Evolutionary conservation across 768 basidiomycete genomes (phyloP), one percentile per base, ranked within the genome.

Genomic region (Psilocybe tampanensis): DNA sequence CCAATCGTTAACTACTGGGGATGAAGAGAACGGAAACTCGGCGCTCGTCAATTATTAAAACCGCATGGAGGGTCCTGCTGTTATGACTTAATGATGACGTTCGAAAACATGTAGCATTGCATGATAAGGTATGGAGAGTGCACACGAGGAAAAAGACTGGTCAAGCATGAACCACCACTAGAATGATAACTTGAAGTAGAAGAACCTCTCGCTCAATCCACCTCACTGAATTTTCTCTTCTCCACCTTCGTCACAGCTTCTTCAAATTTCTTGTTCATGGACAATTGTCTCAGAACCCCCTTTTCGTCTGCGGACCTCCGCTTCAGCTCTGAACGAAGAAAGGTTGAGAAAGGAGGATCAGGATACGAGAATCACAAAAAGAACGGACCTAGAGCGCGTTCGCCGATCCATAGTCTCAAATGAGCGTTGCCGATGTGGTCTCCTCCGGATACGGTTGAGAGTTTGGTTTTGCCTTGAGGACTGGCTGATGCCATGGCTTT

Each of bases 321-420:
- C 64, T 83, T 82, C 61, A 90, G 56, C 62, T 89, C 88, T 87
- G 54, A 12, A 63, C 56, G 8, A 47, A 54, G 15, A 42, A 24
- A 19, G 18, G 53, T 24, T 39, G 13, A 44, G 39, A 44, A 34
- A 36, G 59, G 11, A 24, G 24, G 58, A 57, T 44, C 12, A 42
- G 45, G 29, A 32, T 3, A 32, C 12, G 13, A 18, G 7, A 22
- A 43, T 1, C 23, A 33, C 24, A 53, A 34, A 42, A 48, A 47
- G 23, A 26, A 76, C 80, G 45, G 43, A 89, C 89, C 89, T 47
- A 85, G 71, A 60, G 83, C 81, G 43, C 88, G 76, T 64, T 91
- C 84, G 6, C 89, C 89, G 11, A 87, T 82, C 90, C 90, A 91
- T 47, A 89, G 65, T 19, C 89, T 74, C 65, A 90, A 66, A 33